A percentile compares a stretch with the other conserved stretches of the same genome.
These are phyloP conservation scores for Syncephalastrum contaminatum DNA, from an alignment of 371 early-diverging fungal genomes.

Conservation along the genomic window DNA sequence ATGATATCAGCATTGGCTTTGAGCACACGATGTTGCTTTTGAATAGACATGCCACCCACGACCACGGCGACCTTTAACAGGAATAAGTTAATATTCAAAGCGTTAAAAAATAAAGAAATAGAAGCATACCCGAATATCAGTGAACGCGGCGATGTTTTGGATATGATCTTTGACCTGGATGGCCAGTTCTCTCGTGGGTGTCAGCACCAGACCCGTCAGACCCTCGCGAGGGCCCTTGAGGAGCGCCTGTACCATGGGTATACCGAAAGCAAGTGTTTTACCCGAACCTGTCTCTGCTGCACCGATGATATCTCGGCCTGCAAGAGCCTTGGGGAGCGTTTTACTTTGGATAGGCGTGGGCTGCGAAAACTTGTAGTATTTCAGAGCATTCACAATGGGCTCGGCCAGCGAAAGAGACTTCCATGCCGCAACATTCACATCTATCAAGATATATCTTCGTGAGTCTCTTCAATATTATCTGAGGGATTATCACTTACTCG, in stretches of 20 bases:
- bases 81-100: not conserved
- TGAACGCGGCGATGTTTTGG: conserved; percentile 57
- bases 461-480: too few relatives aligned
- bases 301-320: conserved; percentile 91
- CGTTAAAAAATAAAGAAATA: not conserved
- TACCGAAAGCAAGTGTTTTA: conserved; percentile 91
- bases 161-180: conserved; percentile 85
- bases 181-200: conserved; percentile 94
- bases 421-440: conserved; percentile 66
- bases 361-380: conserved; percentile 64
- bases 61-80: conserved; percentile 57
- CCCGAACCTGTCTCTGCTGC: conserved; percentile 98
- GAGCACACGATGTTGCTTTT: conserved; percentile 85
- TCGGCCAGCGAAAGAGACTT: conserved; percentile 46
- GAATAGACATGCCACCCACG: conserved; percentile 93
- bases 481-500: conserved; percentile 12
- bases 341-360: conserved; percentile 97
- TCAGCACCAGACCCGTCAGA: conserved; percentile 63
- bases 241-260: conserved; percentile 79
- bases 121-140: conserved; percentile 43
- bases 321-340: conserved; percentile 71
- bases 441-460: conserved; percentile 14
- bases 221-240: conserved; percentile 37
- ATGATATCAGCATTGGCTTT: conserved; percentile 78
- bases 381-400: conserved; percentile 64